These are phyloP conservation scores for Amphicarpaea edgeworthii DNA, from an alignment of 306 rosid genomes.

Conservation along the genomic window DNA sequence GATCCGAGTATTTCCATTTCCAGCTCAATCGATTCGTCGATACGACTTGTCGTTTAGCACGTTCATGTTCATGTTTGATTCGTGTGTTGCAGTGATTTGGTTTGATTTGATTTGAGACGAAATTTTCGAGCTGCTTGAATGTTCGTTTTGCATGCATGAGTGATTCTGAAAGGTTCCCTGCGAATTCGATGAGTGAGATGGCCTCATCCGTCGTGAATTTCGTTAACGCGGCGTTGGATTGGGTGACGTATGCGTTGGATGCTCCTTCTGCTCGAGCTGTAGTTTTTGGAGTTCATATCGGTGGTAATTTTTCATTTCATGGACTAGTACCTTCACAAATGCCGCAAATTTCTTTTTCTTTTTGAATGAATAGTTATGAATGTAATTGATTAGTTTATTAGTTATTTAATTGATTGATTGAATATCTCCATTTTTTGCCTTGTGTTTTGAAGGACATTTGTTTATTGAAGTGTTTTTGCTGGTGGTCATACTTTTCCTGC, in stretches of 20 bases:
- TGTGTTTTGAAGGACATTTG: constrained; percentile 75
- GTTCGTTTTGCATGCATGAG: constrained; percentile 38
- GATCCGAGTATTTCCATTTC: constrained; percentile 35
- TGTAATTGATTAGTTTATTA: constrained; percentile 11
- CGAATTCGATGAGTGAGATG: constrained; percentile 54
- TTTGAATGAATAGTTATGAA: neutral
- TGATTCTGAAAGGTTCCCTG: constrained; percentile 48
- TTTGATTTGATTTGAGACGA: constrained; percentile 2
- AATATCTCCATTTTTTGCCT: constrained; percentile 3
- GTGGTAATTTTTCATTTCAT: constrained; percentile 70
- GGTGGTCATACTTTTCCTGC: constrained; percentile 84
- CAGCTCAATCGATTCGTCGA: neutral
- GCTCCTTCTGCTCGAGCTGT: constrained; percentile 92
- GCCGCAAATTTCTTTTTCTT: constrained; percentile 38
- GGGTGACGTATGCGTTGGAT: constrained; percentile 71
- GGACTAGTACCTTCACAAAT: no score
- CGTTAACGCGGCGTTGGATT: constrained; percentile 62
- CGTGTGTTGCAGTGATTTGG: neutral
- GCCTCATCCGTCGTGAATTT: constrained; percentile 57
- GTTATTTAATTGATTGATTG: neutral
- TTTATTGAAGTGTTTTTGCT: constrained; percentile 83
- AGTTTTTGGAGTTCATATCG: constrained; percentile 83
- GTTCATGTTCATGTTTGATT: neutral
- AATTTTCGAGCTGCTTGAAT: constrained; percentile 17
- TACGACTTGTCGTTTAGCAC: neutral